Evolutionary conservation across 2,329 filamentous ascomycete genomes (phyloP), one percentile per base, ranked within the genome.

Genomic region (Cytospora piceae): DNA sequence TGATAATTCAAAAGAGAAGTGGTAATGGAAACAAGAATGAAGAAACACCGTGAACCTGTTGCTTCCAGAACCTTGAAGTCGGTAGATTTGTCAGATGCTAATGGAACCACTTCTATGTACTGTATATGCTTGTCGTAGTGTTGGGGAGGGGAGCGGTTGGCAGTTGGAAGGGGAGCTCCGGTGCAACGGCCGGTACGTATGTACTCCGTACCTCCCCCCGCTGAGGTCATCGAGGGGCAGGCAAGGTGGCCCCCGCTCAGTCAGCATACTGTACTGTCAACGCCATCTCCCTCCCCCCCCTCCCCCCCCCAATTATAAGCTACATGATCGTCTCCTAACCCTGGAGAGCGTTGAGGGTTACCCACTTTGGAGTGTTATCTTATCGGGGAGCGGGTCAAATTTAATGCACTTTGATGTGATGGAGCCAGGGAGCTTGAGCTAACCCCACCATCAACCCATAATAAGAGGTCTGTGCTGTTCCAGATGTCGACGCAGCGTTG

Each of bases 151-250:
- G 32, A 29, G 15, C 22, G 27, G n/a, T 57, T 22, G 60, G 42
- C 4, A 49, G n/a, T 9, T 42, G 39, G 39, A 42, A 49, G 42
- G 54, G 53, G 39, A 63, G 61, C 61, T 63, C 8, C 9, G 46
- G n/a, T 24, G 46, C 46, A 49, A 49, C 46, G 46, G 46, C 46
- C 17, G 61, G 61, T 57, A 57, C 54, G 61, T 57, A 57, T 42
- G 61, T 62, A 62, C 53, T 46, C 15, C 55, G n/a, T 24, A 49
- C 46, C 20, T n/a, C 24, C 17, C 29, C n/a, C 63, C 62, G 63
- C 63, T 65, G 63, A 67, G 63, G 66, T 67, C 66, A 67, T 67
- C 49, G 66, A 51, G 66, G 63, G 66, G 66, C 57, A 42, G 31
- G 12, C 15, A 22, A 15, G 42, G 37, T 56, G 17, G n/a, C 37